Conservation (phyloP, 495 filamentous ascomycete species). For the Penicillium maclennaniae region DNA sequence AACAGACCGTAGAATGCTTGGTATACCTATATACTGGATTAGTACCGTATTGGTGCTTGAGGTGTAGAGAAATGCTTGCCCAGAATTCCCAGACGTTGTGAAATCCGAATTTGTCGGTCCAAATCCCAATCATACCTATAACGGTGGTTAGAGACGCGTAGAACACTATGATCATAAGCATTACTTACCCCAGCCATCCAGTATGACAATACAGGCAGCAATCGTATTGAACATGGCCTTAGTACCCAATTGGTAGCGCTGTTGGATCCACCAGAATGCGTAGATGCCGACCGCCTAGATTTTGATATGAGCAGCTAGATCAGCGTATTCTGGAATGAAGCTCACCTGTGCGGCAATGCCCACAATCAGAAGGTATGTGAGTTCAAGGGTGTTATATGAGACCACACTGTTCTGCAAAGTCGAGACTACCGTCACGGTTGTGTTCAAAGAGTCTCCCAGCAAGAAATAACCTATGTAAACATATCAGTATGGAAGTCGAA, state of each 20-base stretch:
- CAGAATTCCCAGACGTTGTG: constrained; percentile 61
- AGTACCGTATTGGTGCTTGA: not conserved
- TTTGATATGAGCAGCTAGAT: not conserved
- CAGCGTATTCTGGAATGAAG: not conserved
- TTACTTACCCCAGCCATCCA: constrained; percentile 65
- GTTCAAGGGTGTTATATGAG: constrained; percentile 54
- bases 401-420: constrained; percentile 62
- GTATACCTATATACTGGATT: constrained; percentile 37
- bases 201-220: constrained; percentile 52
- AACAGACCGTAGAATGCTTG: constrained; percentile 62
- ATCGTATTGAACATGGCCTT: constrained; percentile 63
- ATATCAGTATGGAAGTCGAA: not conserved
- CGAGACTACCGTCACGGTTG: constrained; percentile 62
- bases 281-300: constrained; percentile 55
- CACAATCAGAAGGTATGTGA: constrained; percentile 61
- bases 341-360: constrained; percentile 56
- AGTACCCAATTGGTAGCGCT: constrained; percentile 47
- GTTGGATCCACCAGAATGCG: constrained; percentile 55
- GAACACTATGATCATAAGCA: too few relatives aligned
- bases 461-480: constrained; percentile 55
- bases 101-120: constrained; percentile 59
- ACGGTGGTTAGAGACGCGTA: too few relatives aligned
- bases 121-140: constrained; percentile 65
- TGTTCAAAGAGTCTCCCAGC: constrained; percentile 61
- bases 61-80: constrained; percentile 21